Conservation (phyloP, 495 filamentous ascomycete genomes). For the Penicillium angulare region DNA sequence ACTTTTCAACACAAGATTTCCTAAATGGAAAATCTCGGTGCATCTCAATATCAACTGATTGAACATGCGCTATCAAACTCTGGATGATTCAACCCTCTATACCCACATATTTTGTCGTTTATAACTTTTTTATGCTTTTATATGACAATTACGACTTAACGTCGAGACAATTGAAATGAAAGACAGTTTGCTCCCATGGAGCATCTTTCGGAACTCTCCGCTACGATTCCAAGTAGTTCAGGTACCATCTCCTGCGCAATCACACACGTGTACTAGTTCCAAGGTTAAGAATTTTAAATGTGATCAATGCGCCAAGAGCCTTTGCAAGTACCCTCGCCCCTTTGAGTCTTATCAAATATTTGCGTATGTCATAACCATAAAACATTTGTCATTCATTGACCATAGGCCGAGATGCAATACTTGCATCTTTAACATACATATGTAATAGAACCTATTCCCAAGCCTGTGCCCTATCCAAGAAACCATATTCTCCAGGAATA, state of each 20-base stretch:
- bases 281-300: too few relatives aligned
- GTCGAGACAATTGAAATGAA: conserved; percentile 25
- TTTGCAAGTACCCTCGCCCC: too few relatives aligned
- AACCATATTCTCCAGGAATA: not conserved
- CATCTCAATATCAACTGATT: conserved; percentile 10
- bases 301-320: too few relatives aligned
- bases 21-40: conserved; percentile 14
- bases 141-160: conserved; percentile 30
- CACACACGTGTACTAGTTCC: too few relatives aligned
- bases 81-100: conserved; percentile 54
- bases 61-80: conserved; percentile 19
- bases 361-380: too few relatives aligned
- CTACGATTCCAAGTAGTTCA: too few relatives aligned
- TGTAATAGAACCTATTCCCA: not conserved
- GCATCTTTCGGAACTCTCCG: not conserved
- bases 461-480: not conserved
- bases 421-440: not conserved
- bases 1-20: conserved; percentile 16
- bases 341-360: too few relatives aligned
- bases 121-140: conserved; percentile 10
- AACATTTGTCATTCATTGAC: not conserved
- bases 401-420: not conserved
- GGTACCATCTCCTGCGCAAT: too few relatives aligned
- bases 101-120: conserved; percentile 34
- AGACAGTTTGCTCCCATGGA: not conserved